phyloP scores from a whole-genome alignment of 176 grass and related monocot genomes.

The Oryza coarctata region DNA sequence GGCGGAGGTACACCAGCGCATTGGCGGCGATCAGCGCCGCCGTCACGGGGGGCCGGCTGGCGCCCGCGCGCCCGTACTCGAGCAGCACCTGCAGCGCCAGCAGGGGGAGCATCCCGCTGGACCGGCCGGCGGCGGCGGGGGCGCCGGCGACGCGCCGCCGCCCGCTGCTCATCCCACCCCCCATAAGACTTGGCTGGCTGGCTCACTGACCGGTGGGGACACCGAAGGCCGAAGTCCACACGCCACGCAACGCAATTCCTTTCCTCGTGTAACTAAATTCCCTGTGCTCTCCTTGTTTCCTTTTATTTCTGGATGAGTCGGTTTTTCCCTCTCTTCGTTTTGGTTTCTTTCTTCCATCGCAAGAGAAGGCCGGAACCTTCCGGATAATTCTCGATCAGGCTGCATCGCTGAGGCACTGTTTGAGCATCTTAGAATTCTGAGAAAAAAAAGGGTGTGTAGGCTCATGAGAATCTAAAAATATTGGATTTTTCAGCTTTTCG shows the following conservation, averaged over 20 bases:
- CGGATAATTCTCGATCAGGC: background rate
- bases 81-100: conserved; percentile 66
- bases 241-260: background rate
- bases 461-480: too few species aligned
- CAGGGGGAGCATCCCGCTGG: conserved; percentile 66
- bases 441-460: too few species aligned
- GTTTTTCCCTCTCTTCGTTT: background rate
- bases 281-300: background rate
- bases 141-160: conserved; percentile 5
- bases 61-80: conserved; percentile 63
- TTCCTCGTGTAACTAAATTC: background rate
- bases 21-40: conserved; percentile 77
- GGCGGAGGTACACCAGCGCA: conserved; percentile 77
- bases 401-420: too few species aligned
- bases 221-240: background rate
- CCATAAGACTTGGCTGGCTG: conserved; percentile 23
- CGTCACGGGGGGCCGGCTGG: conserved; percentile 69
- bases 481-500: too few species aligned
- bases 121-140: conserved; percentile 16
- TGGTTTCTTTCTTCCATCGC: background rate
- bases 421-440: too few species aligned
- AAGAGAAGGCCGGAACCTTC: background rate
- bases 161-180: conserved; percentile 38
- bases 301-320: background rate
- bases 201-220: background rate